These are phyloP conservation scores for Tremella mesenterica DNA, from an alignment of 768 basidiomycete species.

Conservation along the genomic window DNA sequence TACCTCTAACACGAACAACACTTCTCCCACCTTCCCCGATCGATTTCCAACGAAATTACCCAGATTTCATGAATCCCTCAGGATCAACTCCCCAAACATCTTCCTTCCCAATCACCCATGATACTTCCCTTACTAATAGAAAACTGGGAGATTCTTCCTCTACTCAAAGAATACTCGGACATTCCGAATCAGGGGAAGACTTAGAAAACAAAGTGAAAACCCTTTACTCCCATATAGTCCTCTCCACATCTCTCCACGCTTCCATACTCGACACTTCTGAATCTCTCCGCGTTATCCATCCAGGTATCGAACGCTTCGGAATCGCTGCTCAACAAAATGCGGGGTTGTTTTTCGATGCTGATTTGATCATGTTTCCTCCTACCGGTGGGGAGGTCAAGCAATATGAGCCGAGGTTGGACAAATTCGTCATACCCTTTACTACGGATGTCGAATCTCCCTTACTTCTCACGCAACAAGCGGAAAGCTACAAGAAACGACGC, in stretches of 20 bases:
- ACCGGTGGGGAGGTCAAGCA: conserved; percentile 48
- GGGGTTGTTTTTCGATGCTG: conserved; percentile 60
- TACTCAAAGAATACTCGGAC: too few relatives aligned
- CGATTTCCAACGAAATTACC: too few relatives aligned
- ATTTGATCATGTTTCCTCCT: conserved; percentile 53
- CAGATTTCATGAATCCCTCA: too few relatives aligned
- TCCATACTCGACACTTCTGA: conserved; percentile 62
- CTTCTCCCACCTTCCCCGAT: conserved; percentile 1
- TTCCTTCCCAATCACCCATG: too few relatives aligned
- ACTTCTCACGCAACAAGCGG: too few relatives aligned
- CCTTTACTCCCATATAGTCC: conserved; percentile 66
- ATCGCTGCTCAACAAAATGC: conserved; percentile 70
- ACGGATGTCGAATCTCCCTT: conserved; percentile 6
- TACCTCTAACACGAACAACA: conserved; percentile 10
- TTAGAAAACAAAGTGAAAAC: conserved; percentile 4
- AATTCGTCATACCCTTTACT: conserved; percentile 34
- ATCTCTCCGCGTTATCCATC: conserved; percentile 57
- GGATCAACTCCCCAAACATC: too few relatives aligned
- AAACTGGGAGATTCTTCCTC: too few relatives aligned
- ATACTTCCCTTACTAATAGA: too few relatives aligned
- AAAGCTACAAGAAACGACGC: too few relatives aligned
- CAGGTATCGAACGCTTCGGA: conserved; percentile 78
- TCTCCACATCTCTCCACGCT: conserved; percentile 78
- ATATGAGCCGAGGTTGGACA: conserved; percentile 53
- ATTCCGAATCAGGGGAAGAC: too few relatives aligned